These are phyloP conservation scores for Blastobotrys niveus DNA, from an alignment of 1,139 yeast genomes.

Conservation along the genomic window DNA sequence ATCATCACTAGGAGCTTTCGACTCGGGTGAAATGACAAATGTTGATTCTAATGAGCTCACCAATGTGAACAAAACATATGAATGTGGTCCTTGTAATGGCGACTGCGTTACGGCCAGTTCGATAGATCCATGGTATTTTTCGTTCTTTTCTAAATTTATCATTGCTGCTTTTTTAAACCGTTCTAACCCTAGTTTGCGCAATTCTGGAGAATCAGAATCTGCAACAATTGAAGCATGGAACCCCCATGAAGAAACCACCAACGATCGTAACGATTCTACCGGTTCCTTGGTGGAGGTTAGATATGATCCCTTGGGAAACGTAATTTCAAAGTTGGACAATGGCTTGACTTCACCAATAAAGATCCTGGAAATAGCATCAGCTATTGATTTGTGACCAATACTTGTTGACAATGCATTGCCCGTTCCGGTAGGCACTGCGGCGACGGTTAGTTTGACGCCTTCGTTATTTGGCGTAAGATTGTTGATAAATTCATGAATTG, in stretches of 20 bases:
- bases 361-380: conserved; percentile 43
- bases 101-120: conserved; percentile 14
- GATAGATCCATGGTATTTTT: conserved; percentile 45
- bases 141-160: conserved; percentile 45
- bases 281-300: conserved; percentile 13
- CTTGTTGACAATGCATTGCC: conserved; percentile 79
- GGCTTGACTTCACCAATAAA: conserved; percentile 35
- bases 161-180: conserved; percentile 68
- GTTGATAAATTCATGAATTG: conserved; percentile 71
- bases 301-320: conserved; percentile 40
- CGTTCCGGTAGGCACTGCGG: conserved; percentile 73
- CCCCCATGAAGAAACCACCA: conserved; percentile 78
- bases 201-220: conserved; percentile 64
- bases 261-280: conserved; percentile 38
- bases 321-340: conserved; percentile 50
- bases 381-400: conserved; percentile 42
- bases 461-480: conserved; percentile 32
- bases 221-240: conserved; percentile 83
- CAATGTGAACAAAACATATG: conserved; percentile 63
- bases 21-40: conserved; percentile 68
- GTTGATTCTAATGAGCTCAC: conserved; percentile 59
- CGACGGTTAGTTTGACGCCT: conserved; percentile 34
- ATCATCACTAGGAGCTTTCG: conserved; percentile 38
- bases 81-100: conserved; percentile 42
- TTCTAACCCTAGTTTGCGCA: conserved; percentile 56